A percentile compares a stretch with the other conserved stretches of the same genome.
These are phyloP conservation scores for Boechera divaricarpa DNA, from an alignment of 345 rosid genomes.

Conservation along the genomic window DNA sequence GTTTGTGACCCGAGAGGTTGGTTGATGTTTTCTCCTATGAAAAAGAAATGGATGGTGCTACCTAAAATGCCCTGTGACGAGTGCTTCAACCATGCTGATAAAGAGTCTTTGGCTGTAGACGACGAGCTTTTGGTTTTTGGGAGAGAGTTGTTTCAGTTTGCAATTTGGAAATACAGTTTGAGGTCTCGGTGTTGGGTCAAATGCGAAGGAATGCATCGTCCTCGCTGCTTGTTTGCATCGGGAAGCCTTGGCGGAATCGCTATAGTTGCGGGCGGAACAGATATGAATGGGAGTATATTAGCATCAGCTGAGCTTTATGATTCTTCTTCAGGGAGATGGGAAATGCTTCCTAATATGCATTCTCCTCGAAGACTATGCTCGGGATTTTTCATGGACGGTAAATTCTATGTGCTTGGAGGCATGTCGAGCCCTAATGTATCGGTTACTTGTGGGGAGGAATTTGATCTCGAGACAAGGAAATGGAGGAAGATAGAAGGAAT, in stretches of 20 bases:
- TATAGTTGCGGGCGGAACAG: slow-evolving; percentile 78
- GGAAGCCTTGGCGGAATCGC: slow-evolving; percentile 73
- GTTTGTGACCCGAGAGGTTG: slow-evolving; percentile 84
- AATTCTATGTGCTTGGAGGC: slow-evolving; percentile 80
- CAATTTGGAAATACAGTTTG: slow-evolving; percentile 78
- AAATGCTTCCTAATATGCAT: slow-evolving; percentile 69
- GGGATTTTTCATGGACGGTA: slow-evolving; percentile 84
- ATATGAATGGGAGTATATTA: slow-evolving; percentile 61
- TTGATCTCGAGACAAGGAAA: slow-evolving; percentile 60
- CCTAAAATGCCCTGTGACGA: slow-evolving; percentile 88
- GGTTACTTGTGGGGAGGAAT: slow-evolving; percentile 75
- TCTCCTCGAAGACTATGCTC: slow-evolving; percentile 77
- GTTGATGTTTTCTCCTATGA: slow-evolving; percentile 69
- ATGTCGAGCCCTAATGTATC: slow-evolving; percentile 69
- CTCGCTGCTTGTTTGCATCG: slow-evolving; percentile 81
- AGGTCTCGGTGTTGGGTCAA: slow-evolving; percentile 62
- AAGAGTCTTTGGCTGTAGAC: slow-evolving; percentile 82
- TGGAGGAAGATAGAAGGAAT: slow-evolving; percentile 76
- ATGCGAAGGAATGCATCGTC: slow-evolving; percentile 71
- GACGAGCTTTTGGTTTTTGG: slow-evolving; percentile 79
- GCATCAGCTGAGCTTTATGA: slow-evolving; percentile 74
- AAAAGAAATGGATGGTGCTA: slow-evolving; percentile 71
- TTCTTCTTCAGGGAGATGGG: slow-evolving; percentile 70
- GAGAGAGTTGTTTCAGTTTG: slow-evolving; percentile 69
- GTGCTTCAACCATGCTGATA: slow-evolving; percentile 78